Evolutionary conservation across 768 basidiomycete genomes (phyloP), one percentile per base, ranked within the genome.

Genomic region (Strobilomyces echinocephalus): DNA sequence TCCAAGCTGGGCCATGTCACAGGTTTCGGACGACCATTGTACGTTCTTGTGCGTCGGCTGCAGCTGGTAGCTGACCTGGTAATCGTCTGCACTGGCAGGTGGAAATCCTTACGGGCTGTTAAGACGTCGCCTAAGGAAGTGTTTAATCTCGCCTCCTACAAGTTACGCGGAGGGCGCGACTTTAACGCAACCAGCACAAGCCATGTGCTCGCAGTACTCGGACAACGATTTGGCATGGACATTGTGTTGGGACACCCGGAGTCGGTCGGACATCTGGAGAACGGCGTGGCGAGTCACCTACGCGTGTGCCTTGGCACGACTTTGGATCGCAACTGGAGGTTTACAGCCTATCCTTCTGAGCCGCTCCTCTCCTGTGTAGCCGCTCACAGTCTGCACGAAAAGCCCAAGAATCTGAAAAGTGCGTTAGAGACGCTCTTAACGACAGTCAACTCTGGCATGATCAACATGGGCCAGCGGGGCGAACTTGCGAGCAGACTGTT

Each of bases 291-390:
- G 28, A 61, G 54, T 14, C 50, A 64, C 26, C 52, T 61, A 1
- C 59, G 52, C 2, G 21, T 56, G 8, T 64, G 54, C 26, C 52
- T 47, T 28, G 20, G 28, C 33, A 54, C 35, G 1, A 56, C 54
- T 15, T 15, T 39, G 49, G 52, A 55, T 33, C 45, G 56, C 14
- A 36, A 44, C 14, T 51, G 61, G 53, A 41, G 42, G 15, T 60
- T 52, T 18, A 63, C 61, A 11, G 35, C 26, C 14, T 57, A 56
- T 42, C 55, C 63, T 14, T 63, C 56, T n/a, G 60, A 64, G 21
- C 50, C 58, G 8, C 14, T 63, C 9, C 33, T 34, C 10, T 9
- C 9, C 14, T 34, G 36, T 33, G 41, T 48, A 12, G 53, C 58
- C 1, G 55, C 55, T n/a, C 18, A 4, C 9, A 5, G 39, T 11